phyloP scores from a whole-genome alignment of 192 early-diverging fungal species.

The Neocallimastix lanati region DNA sequence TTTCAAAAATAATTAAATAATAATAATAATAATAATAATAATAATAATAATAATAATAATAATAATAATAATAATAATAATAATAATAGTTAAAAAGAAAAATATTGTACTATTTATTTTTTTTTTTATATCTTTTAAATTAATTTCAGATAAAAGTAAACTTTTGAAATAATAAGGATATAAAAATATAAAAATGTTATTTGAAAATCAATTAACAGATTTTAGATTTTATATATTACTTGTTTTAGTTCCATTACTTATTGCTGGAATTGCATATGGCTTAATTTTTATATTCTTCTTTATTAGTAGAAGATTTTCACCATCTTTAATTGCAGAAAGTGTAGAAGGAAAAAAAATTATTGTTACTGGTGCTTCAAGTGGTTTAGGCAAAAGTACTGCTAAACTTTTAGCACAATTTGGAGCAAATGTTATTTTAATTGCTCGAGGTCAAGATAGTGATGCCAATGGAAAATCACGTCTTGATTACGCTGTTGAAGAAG shows the following conservation, averaged over 20 bases:
- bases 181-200: background rate
- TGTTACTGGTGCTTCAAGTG: slow-evolving; percentile 14
- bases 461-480: background rate
- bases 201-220: background rate
- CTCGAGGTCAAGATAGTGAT: background rate
- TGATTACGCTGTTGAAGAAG: background rate
- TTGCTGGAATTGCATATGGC: background rate
- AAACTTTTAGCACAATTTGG: slow-evolving; percentile 9
- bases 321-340: background rate
- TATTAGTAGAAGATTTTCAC: background rate
- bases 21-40: too few species aligned
- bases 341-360: slow-evolving; percentile 7
- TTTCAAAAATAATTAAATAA: too few species aligned
- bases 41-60: too few species aligned
- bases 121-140: too few species aligned
- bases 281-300: background rate
- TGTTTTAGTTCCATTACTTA: background rate
- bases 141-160: too few species aligned
- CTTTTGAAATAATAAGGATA: too few species aligned
- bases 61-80: too few species aligned
- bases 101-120: too few species aligned
- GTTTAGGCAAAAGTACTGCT: slow-evolving; percentile 9
- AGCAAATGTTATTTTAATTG: slow-evolving; percentile 3
- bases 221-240: background rate
- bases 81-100: too few species aligned